Conservation (phyloP, 768 basidiomycete genomes). For the Suillus placidus region DNA sequence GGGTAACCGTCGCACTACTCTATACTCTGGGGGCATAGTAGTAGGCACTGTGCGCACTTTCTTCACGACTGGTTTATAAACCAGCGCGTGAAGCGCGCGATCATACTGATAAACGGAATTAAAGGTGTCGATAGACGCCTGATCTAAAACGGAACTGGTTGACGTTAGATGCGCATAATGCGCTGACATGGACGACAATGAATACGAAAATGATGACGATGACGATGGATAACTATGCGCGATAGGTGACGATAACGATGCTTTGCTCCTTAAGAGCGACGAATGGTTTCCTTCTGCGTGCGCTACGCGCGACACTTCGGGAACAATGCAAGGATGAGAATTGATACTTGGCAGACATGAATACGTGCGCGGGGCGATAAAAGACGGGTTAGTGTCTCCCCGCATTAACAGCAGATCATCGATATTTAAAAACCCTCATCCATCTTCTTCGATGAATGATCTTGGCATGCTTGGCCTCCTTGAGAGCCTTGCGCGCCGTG, state of each 20-base stretch:
- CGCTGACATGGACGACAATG: background rate
- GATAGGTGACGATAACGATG: no score
- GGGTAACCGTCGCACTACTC: background rate
- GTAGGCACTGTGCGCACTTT: background rate
- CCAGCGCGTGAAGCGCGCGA: background rate
- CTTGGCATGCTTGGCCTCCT: no score
- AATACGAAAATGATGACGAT: no score
- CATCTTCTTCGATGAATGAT: no score
- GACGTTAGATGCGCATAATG: background rate
- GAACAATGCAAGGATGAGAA: no score
- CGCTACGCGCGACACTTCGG: no score
- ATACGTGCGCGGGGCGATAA: no score
- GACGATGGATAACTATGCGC: no score
- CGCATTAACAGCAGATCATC: background rate
- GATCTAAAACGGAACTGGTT: accelerated
- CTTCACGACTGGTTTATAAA: background rate
- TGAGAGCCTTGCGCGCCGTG: no score
- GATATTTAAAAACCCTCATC: background rate
- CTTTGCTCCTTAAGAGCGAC: no score
- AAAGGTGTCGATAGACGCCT: accelerated
- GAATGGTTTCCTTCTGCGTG: no score
- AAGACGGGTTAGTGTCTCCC: background rate
- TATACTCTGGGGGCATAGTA: background rate
- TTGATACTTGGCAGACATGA: no score
- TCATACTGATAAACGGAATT: background rate